Conservation (phyloP, 495 filamentous ascomycete species). For the Hypoxylon crocopeplum region DNA sequence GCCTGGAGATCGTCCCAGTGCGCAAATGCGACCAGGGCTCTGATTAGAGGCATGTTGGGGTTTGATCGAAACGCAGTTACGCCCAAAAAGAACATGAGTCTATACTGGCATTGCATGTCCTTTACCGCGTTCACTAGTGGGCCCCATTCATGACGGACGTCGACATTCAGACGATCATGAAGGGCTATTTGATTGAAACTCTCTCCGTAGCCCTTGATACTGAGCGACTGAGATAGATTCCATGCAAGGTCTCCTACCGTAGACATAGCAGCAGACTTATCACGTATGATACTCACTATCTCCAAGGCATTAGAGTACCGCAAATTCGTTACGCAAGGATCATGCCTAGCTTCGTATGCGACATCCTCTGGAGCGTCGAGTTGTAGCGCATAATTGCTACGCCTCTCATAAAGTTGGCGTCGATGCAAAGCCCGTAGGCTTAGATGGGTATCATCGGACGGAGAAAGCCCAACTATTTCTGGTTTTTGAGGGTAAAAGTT, state of each 20-base stretch:
- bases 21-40: constrained; percentile 42
- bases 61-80: constrained; percentile 41
- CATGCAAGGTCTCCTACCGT: constrained; percentile 38
- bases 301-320: constrained; percentile 41
- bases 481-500: constrained; percentile 36
- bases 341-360: constrained; percentile 33
- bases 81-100: constrained; percentile 27
- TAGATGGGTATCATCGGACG: constrained; percentile 32
- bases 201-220: constrained; percentile 44
- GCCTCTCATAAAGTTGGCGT: constrained; percentile 48
- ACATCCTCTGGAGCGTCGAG: background rate
- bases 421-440: constrained; percentile 45
- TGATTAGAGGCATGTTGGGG: constrained; percentile 39
- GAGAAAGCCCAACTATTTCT: background rate
- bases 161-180: constrained; percentile 42
- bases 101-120: constrained; percentile 13
- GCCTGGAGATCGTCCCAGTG: constrained; percentile 34
- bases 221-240: constrained; percentile 37
- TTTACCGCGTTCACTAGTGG: constrained; percentile 41
- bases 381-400: background rate
- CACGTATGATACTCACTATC: constrained; percentile 36
- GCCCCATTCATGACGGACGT: constrained; percentile 46
- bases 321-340: constrained; percentile 14
- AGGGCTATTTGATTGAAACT: constrained; percentile 40
- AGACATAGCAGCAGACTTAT: constrained; percentile 32